Conservation (phyloP, 2,329 filamentous ascomycete genomes). For the Sordariomycetes sp. region DNA sequence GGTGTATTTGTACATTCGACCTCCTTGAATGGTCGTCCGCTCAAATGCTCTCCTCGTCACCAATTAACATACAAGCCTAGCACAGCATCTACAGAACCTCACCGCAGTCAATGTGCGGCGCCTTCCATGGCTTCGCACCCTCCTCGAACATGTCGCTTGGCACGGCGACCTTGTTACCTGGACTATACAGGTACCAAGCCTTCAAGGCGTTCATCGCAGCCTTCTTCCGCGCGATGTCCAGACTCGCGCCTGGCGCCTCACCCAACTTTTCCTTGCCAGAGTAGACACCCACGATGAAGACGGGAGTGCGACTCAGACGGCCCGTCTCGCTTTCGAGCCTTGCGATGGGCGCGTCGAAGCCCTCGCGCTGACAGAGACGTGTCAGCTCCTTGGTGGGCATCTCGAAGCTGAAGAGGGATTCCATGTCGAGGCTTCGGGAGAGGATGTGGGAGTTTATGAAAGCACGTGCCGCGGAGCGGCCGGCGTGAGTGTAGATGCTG, state of each 20-base stretch:
- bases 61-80: too few species aligned
- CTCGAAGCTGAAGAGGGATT: constrained; percentile 73
- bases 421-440: constrained; percentile 66
- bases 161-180: constrained; percentile 52
- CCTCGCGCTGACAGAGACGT: constrained; percentile 76
- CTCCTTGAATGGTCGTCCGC: too few species aligned
- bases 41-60: too few species aligned
- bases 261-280: constrained; percentile 86
- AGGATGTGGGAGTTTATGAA: constrained; percentile 84
- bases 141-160: constrained; percentile 62
- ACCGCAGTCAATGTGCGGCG: constrained; percentile 60
- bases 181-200: constrained; percentile 93
- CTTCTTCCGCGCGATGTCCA: constrained; percentile 68
- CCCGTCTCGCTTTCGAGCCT: constrained; percentile 87
- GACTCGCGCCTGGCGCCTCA: constrained; percentile 72
- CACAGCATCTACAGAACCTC: too few species aligned
- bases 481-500: constrained; percentile 76
- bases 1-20: constrained; percentile 28
- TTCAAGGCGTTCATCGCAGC: constrained; percentile 83
- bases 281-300: constrained; percentile 91
- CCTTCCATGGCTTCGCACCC: constrained; percentile 54
- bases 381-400: constrained; percentile 77
- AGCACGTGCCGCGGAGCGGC: constrained; percentile 65
- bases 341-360: constrained; percentile 80
- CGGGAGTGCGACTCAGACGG: constrained; percentile 71